Evolutionary conservation across 192 early-diverging fungal species (phyloP), one percentile per base, ranked within the genome.

Genomic region (Backusella morwellensis): DNA sequence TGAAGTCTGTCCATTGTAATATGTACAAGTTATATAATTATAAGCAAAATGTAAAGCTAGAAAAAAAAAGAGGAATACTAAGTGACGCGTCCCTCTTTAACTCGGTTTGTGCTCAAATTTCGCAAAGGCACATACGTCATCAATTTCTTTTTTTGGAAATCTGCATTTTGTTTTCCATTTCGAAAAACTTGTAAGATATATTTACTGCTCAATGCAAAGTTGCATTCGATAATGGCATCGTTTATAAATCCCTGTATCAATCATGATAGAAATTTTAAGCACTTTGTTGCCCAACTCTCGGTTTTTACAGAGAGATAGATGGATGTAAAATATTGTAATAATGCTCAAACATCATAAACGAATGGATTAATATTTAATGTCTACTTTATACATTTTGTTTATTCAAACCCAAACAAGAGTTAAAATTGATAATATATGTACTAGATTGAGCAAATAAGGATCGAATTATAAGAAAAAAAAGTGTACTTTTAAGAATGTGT

Each of bases 1-100:
- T 89, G 90, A 72, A 91, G 83, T 79, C 89, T 81, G 26, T 90
- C 88, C 89, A 90, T 90, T 50, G 56, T 74, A 59, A n/a, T 72
- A 36, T 68, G 29, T 35, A 36, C 29, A 68, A 68, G 29, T 35
- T 9, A 34, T n/a, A 68, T 35, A 34, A 34, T 75, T 11, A 15
- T 76, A 44, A 63, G 29, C 50, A 68, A 40, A 75, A 36, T 72
- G 42, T 73, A 26, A 63, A 63, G 15, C 11, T 73, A 26, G 38
- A 40, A 63, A 63, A 63, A 59, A 63, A 26, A 59, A 59, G 47
- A 29, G 26, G 9, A 63, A 29, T 23, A 14, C 23, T 63, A 63
- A 63, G 56, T 63, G 56, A 63, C 56, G 56, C 56, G 56, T 63
- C 56, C 56, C 56, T 29, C 26, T 63, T 63, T 29, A 23, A 11